Percentiles rank a stretch among this genome's conserved stretches.
These are phyloP conservation scores for Blastocystis sp. DNA, from an alignment of 352 stramenopile genomes.

Conservation along the genomic window DNA sequence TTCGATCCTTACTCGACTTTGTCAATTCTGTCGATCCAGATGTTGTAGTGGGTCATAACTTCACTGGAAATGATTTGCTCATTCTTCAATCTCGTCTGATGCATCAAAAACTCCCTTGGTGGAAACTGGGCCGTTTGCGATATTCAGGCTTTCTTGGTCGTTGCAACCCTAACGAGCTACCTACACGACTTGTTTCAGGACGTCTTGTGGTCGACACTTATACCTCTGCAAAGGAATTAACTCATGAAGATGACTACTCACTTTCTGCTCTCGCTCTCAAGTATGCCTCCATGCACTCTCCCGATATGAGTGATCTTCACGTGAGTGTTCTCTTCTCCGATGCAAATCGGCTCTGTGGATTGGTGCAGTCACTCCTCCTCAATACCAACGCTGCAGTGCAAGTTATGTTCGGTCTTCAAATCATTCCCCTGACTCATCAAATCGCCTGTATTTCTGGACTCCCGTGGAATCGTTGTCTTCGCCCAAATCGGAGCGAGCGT, in stretches of 20 bases:
- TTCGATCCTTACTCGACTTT: slow-evolving; percentile 75
- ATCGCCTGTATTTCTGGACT: slow-evolving; percentile 96
- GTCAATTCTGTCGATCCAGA: slow-evolving; percentile 93
- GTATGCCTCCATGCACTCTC: slow-evolving; percentile 79
- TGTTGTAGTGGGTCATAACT: slow-evolving; percentile 94
- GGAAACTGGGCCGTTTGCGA: slow-evolving; percentile 73
- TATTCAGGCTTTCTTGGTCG: slow-evolving; percentile 68
- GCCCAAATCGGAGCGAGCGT: slow-evolving; percentile 91
- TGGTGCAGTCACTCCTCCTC: neutral
- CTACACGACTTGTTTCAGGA: slow-evolving; percentile 77
- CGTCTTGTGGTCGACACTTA: slow-evolving; percentile 95
- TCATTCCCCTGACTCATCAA: slow-evolving; percentile 95
- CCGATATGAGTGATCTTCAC: slow-evolving; percentile 76
- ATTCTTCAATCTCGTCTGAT: slow-evolving; percentile 88
- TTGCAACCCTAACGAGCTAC: slow-evolving; percentile 66
- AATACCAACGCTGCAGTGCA: slow-evolving; percentile 62
- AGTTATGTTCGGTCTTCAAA: slow-evolving; percentile 93
- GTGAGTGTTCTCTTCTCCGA: slow-evolving; percentile 86
- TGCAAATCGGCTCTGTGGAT: slow-evolving; percentile 87
- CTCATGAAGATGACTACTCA: slow-evolving; percentile 95
- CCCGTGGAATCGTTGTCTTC: slow-evolving; percentile 89
- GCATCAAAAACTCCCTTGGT: slow-evolving; percentile 78
- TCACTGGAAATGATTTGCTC: slow-evolving; percentile 93
- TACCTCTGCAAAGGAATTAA: slow-evolving; percentile 88
- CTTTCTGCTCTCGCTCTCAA: slow-evolving; percentile 85